These are phyloP conservation scores for Fraxinus excelsior DNA, from an alignment of 257 asterid species.

Conservation along the genomic window DNA sequence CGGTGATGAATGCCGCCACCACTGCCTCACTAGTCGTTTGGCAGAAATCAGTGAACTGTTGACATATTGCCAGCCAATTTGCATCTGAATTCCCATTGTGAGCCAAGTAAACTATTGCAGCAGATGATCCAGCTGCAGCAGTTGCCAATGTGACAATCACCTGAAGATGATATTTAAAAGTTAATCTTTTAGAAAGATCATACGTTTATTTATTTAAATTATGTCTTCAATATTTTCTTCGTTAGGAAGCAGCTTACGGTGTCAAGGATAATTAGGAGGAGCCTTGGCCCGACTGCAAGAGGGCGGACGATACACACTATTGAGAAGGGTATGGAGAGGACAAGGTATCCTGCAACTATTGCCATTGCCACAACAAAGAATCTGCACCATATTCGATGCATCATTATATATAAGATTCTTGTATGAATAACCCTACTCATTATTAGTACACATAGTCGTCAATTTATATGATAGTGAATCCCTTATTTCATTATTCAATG, in stretches of 20 bases:
- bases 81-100: constrained; percentile 25
- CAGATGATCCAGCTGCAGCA: constrained; percentile 9
- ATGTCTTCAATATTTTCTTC: background rate
- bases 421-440: too few species aligned
- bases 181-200: background rate
- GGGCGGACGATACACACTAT: constrained; percentile 51
- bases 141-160: constrained; percentile 15
- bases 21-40: background rate
- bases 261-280: constrained; percentile 33
- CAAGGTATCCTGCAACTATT: constrained; percentile 40
- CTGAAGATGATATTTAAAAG: constrained; percentile 1
- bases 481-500: background rate
- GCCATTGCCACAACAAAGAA: constrained; percentile 43
- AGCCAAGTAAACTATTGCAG: constrained; percentile 27
- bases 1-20: constrained; percentile 9
- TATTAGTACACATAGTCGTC: background rate
- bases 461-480: background rate
- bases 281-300: constrained; percentile 36
- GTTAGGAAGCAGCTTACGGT: constrained; percentile 24
- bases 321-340: constrained; percentile 51
- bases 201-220: background rate
- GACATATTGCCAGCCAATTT: constrained; percentile 19
- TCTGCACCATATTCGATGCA: constrained; percentile 25
- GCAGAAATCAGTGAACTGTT: constrained; percentile 10
- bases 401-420: background rate